These are phyloP conservation scores for Torulaspora gathmanii DNA, from an alignment of 805 yeast genomes.

Conservation along the genomic window DNA sequence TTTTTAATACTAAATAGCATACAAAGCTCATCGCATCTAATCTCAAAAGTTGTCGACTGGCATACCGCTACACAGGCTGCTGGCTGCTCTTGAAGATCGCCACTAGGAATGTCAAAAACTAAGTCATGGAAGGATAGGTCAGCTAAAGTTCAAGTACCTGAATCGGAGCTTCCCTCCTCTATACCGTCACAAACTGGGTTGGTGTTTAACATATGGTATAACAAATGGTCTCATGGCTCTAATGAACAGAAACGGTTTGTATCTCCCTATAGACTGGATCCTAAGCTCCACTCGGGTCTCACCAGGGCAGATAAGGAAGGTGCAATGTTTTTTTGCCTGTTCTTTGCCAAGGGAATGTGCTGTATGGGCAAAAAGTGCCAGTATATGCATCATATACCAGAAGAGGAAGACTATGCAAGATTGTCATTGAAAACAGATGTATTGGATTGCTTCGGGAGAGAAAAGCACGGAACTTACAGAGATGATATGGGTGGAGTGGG, in stretches of 20 bases:
- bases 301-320: constrained; percentile 59
- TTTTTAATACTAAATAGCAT: constrained; percentile 9
- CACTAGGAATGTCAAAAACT: background rate
- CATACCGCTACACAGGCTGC: no score
- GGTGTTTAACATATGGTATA: constrained; percentile 81
- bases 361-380: constrained; percentile 70
- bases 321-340: constrained; percentile 60
- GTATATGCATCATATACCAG: constrained; percentile 75
- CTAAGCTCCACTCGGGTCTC: constrained; percentile 63
- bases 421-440: constrained; percentile 41
- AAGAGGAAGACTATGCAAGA: constrained; percentile 49
- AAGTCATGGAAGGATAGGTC: constrained; percentile 38
- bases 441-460: constrained; percentile 89
- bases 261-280: constrained; percentile 57
- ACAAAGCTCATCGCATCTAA: constrained; percentile 1
- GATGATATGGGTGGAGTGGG: constrained; percentile 97
- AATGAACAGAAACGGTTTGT: constrained; percentile 40
- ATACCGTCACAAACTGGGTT: constrained; percentile 78
- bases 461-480: constrained; percentile 70
- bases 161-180: constrained; percentile 47
- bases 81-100: no score
- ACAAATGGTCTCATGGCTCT: constrained; percentile 67
- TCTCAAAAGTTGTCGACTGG: background rate
- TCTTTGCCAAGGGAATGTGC: constrained; percentile 88
- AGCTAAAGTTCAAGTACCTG: constrained; percentile 73